These are phyloP conservation scores for Iris pallida DNA, from an alignment of 116 monocot genomes.

Conservation along the genomic window DNA sequence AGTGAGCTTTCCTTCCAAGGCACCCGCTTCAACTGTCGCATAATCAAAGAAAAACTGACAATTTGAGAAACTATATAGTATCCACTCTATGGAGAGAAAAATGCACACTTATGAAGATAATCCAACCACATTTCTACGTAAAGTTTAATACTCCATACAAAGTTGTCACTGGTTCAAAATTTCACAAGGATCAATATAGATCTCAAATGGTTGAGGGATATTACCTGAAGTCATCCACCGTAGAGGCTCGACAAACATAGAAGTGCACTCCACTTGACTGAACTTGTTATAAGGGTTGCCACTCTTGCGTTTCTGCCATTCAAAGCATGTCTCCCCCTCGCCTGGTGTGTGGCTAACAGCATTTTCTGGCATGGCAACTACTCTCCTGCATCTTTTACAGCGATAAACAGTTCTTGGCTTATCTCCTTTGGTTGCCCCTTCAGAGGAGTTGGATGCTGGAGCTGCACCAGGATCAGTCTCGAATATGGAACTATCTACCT, in stretches of 20 bases:
- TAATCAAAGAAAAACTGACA: background rate
- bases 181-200: too few relatives aligned
- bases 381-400: conserved; percentile 88
- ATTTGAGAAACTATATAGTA: too few relatives aligned
- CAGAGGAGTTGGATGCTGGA: conserved; percentile 13
- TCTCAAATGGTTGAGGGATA: background rate
- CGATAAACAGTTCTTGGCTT: conserved; percentile 45
- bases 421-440: conserved; percentile 11
- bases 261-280: conserved; percentile 60
- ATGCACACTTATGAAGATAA: too few relatives aligned
- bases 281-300: conserved; percentile 31
- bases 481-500: conserved; percentile 78
- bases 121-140: too few relatives aligned
- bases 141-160: too few relatives aligned
- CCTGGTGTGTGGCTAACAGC: conserved; percentile 72
- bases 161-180: too few relatives aligned
- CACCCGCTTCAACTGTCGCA: conserved; percentile 83
- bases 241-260: conserved; percentile 89
- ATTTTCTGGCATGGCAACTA: conserved; percentile 81
- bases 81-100: too few relatives aligned
- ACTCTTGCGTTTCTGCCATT: conserved; percentile 67
- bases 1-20: conserved; percentile 83
- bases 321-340: conserved; percentile 77
- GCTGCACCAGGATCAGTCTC: conserved; percentile 76
- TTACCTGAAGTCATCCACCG: conserved; percentile 91